Percentiles rank a stretch among this genome's conserved stretches.
Evolutionary conservation across 2,329 filamentous ascomycete genomes (phyloP).

Genomic region (Fusarium coffeatum): DNA sequence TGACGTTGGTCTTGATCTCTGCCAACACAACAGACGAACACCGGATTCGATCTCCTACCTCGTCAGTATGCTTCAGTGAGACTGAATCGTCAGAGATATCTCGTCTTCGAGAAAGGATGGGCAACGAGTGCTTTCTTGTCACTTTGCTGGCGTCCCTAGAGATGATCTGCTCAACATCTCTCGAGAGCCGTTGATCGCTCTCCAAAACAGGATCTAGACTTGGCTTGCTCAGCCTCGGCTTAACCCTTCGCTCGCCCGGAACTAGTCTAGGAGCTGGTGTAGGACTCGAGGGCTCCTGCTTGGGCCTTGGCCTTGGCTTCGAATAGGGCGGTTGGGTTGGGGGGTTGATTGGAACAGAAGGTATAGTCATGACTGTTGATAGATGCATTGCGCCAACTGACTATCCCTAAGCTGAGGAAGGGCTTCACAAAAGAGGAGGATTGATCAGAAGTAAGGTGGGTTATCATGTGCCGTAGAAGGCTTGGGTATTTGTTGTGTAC

Average conservation of each 20-base stretch:
- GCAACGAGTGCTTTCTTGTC: constrained; percentile 35
- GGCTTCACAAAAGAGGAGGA: neutral
- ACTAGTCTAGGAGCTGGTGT: constrained; percentile 11
- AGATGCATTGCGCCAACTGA: constrained; percentile 18
- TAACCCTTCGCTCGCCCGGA: constrained; percentile 35
- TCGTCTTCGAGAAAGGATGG: constrained; percentile 36
- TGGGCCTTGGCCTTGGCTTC: constrained; percentile 9
- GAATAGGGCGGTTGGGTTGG: constrained; percentile 3
- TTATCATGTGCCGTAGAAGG: neutral
- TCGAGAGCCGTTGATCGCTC: constrained; percentile 38
- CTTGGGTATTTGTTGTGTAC: constrained; percentile 1
- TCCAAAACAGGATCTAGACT: constrained; percentile 49
- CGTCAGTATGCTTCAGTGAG: constrained; percentile 36
- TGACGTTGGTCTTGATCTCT: constrained; percentile 55
- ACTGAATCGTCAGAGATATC: constrained; percentile 61
- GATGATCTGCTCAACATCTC: constrained; percentile 26
- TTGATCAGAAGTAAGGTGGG: neutral
- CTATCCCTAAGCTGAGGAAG: neutral
- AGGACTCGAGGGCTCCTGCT: constrained; percentile 2
- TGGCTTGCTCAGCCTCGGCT: constrained; percentile 32
- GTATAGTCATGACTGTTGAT: constrained; percentile 26
- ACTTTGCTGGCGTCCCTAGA: constrained; percentile 27
- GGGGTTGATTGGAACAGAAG: constrained; percentile 5
- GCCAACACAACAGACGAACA: constrained; percentile 70
- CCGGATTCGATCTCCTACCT: constrained; percentile 59